Base-by-base conservation (phyloP, 805 yeast genomes). In the Teunomyces funiuensis region DNA sequence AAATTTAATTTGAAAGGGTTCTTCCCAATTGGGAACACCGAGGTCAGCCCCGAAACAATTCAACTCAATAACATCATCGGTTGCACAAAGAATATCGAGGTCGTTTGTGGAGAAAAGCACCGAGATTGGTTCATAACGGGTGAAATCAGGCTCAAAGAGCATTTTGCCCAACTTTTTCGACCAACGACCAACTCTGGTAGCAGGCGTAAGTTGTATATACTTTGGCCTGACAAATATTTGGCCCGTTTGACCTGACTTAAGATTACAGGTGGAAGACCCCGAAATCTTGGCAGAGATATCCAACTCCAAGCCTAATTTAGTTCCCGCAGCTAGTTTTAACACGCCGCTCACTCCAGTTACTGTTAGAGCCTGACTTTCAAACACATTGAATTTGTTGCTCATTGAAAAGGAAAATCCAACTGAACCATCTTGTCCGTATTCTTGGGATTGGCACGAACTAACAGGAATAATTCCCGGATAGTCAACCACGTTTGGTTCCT, bases 51-150 rank as follows among this genome's bases (percentile, higher is more conserved):
- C 47, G 5, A 42, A 29, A 34, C 63, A 58, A 27, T 46, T 50
- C 34, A 58, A 44, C 17, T 45, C 44, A 15, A 55, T 57, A 3
- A 50, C 45, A 22, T 58, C 61, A 41, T 45, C 47, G 15, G 60
- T 55, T 6, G 54, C 58, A 52, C 63, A 58, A 6, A 45, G 51
- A 2, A 46, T 38, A 36, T 52, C 44, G 16, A 37, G 28, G 7
- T 41, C 40, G 10, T 42, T 37, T 3, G 39, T 34, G n/a, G 49
- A 45, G 25, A 51, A 13, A 4, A 52, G 33, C 8, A 49, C 33
- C n/a, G 34, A 27, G 9, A 49, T 33, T 15, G 25, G 39, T 2
- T 45, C 46, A 31, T 33, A 43, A 8, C 28, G 30, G n/a, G 37
- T 23, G 29, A 54, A 46, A 6, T 50, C 50, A 1, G 42, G 33